These are phyloP conservation scores for Chenopodium quinoa DNA, from an alignment of 148 eudicot species.

Conservation along the genomic window DNA sequence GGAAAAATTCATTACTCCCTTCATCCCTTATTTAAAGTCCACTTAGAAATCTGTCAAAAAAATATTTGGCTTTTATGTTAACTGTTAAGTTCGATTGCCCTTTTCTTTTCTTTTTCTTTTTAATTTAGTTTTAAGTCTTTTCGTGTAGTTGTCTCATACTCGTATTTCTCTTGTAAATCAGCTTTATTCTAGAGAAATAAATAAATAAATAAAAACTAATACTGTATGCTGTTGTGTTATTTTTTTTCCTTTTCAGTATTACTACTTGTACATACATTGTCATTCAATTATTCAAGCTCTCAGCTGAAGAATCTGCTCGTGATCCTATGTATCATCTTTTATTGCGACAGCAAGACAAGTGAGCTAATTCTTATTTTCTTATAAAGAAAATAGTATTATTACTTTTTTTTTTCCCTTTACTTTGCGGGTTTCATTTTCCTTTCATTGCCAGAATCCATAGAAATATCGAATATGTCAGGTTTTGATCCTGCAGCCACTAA, in stretches of 20 bases:
- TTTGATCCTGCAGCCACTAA: neutral
- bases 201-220: no score
- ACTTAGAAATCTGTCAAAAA: neutral
- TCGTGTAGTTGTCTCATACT: neutral
- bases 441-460: neutral
- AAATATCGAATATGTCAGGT: neutral
- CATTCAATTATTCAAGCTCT: slow-evolving; percentile 55
- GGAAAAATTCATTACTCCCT: neutral
- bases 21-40: neutral
- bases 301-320: slow-evolving; percentile 53
- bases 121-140: neutral
- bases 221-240: neutral
- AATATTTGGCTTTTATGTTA: no score
- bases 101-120: no score
- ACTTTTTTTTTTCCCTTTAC: neutral
- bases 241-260: slow-evolving; percentile 44
- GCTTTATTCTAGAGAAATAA: neutral
- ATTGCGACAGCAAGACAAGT: slow-evolving; percentile 42
- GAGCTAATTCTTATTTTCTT: slow-evolving; percentile 23
- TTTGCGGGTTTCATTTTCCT: neutral
- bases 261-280: slow-evolving; percentile 64
- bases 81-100: no score
- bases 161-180: neutral
- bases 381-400: no score
- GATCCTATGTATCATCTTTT: slow-evolving; percentile 69